Evolutionary conservation across 768 basidiomycete species (phyloP).

Genomic region (Russula earlei): DNA sequence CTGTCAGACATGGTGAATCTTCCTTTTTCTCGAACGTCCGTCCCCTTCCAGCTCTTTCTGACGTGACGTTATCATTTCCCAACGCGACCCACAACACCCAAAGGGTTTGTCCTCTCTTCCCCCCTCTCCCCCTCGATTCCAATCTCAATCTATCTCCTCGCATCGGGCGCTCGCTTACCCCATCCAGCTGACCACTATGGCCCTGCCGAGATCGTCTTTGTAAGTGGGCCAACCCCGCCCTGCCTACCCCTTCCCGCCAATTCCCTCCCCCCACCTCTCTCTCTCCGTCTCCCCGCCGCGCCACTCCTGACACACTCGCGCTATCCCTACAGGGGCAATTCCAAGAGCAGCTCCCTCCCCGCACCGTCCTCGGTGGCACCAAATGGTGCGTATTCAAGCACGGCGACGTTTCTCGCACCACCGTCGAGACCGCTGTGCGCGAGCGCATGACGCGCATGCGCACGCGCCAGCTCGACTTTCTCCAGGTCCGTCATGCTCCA

Average conservation of each 20-base stretch:
- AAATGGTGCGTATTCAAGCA: constrained; percentile 79
- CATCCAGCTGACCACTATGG: constrained; percentile 80
- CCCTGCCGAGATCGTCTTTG: constrained; percentile 72
- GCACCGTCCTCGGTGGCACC: constrained; percentile 58
- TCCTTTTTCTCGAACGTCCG: background rate
- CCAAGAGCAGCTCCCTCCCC: constrained; percentile 35
- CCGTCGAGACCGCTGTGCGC: constrained; percentile 53
- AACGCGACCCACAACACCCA: too few relatives aligned
- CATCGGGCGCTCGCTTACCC: too few relatives aligned
- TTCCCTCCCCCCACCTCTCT: background rate
- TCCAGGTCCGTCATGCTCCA: constrained; percentile 57
- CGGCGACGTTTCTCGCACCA: constrained; percentile 38
- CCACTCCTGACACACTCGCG: background rate
- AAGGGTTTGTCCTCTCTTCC: background rate
- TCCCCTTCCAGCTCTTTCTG: background rate
- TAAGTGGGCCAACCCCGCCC: constrained; percentile 28
- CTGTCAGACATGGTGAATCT: constrained; percentile 47
- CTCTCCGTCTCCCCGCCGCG: background rate
- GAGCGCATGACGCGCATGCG: constrained; percentile 67
- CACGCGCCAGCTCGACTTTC: constrained; percentile 48
- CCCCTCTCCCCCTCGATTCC: background rate
- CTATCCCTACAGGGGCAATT: constrained; percentile 53
- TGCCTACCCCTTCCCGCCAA: too few relatives aligned
- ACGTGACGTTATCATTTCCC: background rate
- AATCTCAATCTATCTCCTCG: too few relatives aligned